These are phyloP conservation scores for Astragalus glycyphyllos DNA, from an alignment of 306 rosid genomes.

Conservation along the genomic window DNA sequence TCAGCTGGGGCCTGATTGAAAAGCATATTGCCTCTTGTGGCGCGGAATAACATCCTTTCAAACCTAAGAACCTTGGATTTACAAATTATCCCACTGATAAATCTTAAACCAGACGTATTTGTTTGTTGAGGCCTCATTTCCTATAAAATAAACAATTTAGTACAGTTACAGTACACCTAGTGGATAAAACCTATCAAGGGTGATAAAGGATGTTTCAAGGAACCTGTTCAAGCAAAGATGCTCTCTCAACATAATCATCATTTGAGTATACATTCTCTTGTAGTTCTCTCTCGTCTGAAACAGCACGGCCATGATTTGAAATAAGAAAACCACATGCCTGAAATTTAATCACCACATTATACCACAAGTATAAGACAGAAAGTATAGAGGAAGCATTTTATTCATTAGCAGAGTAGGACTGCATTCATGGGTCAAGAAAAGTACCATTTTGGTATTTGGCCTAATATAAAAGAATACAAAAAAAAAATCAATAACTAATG, in stretches of 20 bases:
- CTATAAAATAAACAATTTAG: conserved; percentile 53
- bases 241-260: conserved; percentile 64
- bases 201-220: conserved; percentile 24
- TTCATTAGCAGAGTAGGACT: conserved; percentile 18
- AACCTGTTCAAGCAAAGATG: conserved; percentile 91
- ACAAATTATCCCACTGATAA: conserved; percentile 92
- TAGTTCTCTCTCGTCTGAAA: conserved; percentile 77
- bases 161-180: conserved; percentile 29
- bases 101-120: conserved; percentile 87
- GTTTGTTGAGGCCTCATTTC: conserved; percentile 76
- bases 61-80: conserved; percentile 81
- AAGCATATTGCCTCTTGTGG: conserved; percentile 98
- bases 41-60: conserved; percentile 97
- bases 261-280: conserved; percentile 76
- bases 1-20: conserved; percentile 92
- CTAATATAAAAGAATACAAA: conserved; percentile 1
- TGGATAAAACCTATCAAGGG: conserved; percentile 22
- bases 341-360: conserved; percentile 41
- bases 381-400: conserved; percentile 20
- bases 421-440: conserved; percentile 12
- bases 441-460: conserved; percentile 26
- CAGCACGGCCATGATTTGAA: conserved; percentile 66
- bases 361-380: conserved; percentile 36
- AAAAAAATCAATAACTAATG: conserved; percentile 16
- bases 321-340: conserved; percentile 90